These are phyloP conservation scores for Yarrowia divulgata DNA, from an alignment of 805 yeast species.

Conservation along the genomic window DNA sequence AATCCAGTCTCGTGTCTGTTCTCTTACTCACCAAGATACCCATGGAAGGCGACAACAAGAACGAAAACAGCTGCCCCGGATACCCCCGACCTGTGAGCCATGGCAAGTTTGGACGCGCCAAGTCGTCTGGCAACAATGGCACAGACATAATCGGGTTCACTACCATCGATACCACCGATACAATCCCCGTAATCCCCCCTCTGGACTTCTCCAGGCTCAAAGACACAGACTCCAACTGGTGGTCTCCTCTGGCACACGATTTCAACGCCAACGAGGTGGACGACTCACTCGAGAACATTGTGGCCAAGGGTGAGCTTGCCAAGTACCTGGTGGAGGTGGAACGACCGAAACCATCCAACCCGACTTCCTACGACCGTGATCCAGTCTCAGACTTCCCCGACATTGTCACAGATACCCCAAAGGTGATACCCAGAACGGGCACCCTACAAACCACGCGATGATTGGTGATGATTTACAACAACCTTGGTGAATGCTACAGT, in stretches of 20 bases:
- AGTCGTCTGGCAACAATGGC: conserved; percentile 33
- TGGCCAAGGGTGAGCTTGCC: conserved; percentile 15
- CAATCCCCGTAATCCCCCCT: conserved; percentile 10
- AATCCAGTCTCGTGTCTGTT: not conserved
- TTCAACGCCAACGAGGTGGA: not conserved
- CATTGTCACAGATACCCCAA: not conserved
- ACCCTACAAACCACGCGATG: conserved; percentile 2
- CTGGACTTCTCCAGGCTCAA: conserved; percentile 11
- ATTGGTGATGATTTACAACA: not conserved
- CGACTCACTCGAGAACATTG: conserved; percentile 14
- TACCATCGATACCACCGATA: not conserved
- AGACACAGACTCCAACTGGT: not conserved
- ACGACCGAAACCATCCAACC: not conserved
- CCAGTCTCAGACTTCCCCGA: conserved; percentile 18
- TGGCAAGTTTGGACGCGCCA: conserved; percentile 17
- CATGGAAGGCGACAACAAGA: conserved; percentile 13
- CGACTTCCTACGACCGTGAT: conserved; percentile 8
- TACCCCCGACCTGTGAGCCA: conserved; percentile 32
- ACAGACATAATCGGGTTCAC: conserved; percentile 15
- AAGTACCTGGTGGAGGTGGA: conserved; percentile 10
- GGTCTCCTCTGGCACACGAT: conserved; percentile 3
- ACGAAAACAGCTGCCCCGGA: conserved; percentile 34
- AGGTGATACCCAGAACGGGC: conserved; percentile 2
- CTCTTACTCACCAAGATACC: conserved; percentile 1
- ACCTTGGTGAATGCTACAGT: no score